Conservation (phyloP, 2,329 filamentous ascomycete species). For the Microdochium trichocladiopsis region DNA sequence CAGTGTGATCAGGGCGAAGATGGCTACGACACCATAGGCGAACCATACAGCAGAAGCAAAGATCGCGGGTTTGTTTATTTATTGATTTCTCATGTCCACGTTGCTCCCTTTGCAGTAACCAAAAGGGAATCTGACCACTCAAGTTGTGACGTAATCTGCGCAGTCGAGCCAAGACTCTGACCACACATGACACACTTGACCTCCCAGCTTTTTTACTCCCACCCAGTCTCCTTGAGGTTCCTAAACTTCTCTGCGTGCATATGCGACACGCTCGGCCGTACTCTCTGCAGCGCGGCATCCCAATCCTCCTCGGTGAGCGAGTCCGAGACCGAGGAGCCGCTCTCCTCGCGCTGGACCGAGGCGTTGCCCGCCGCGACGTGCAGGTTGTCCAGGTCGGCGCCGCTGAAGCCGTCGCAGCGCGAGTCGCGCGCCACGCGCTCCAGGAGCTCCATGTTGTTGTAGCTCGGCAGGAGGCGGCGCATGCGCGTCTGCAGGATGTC, state of each 20-base stretch:
- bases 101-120: too few relatives aligned
- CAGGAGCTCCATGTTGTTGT: slow-evolving; percentile 33
- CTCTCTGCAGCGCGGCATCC: slow-evolving; percentile 41
- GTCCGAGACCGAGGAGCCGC: slow-evolving; percentile 16
- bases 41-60: too few relatives aligned
- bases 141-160: too few relatives aligned
- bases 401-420: slow-evolving; percentile 71
- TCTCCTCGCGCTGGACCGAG: slow-evolving; percentile 13
- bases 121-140: too few relatives aligned
- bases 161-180: too few relatives aligned
- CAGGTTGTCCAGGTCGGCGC: slow-evolving; percentile 56
- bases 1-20: too few relatives aligned
- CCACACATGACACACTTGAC: too few relatives aligned
- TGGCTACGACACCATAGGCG: too few relatives aligned
- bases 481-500: slow-evolving; percentile 71
- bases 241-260: slow-evolving; percentile 32
- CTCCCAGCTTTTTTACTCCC: slow-evolving; percentile 7
- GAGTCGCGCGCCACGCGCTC: slow-evolving; percentile 57
- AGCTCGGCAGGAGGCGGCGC: slow-evolving; percentile 19
- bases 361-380: slow-evolving; percentile 20
- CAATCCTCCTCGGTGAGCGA: slow-evolving; percentile 37
- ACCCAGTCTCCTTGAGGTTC: slow-evolving; percentile 22
- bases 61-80: too few relatives aligned
- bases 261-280: slow-evolving; percentile 43
- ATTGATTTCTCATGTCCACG: too few relatives aligned